phyloP scores from a whole-genome alignment of 2,329 filamentous ascomycete species.

The Colletotrichum acutatum region DNA sequence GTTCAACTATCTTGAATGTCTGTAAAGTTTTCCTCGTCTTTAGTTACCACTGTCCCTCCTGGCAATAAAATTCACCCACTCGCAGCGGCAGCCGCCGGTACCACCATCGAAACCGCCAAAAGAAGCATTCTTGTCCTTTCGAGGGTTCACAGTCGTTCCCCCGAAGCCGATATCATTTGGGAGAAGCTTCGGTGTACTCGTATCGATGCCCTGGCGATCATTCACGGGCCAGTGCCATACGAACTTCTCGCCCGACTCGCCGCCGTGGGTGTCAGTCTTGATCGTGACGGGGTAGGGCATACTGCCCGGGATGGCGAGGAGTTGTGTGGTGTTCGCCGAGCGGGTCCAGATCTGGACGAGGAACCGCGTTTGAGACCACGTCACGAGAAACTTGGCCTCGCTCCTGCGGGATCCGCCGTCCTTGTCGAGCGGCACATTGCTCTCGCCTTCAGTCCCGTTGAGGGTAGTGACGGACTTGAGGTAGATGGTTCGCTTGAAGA shows the following conservation, averaged over 20 bases:
- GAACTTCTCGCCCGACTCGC: slow-evolving; percentile 62
- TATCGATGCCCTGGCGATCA: slow-evolving; percentile 56
- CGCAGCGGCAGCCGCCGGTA: slow-evolving; percentile 70
- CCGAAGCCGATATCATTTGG: slow-evolving; percentile 61
- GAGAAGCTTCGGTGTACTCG: slow-evolving; percentile 56
- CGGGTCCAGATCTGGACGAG: slow-evolving; percentile 75
- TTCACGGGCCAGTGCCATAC: slow-evolving; percentile 65
- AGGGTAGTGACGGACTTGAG: slow-evolving; percentile 68
- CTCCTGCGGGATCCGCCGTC: slow-evolving; percentile 64
- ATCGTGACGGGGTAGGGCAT: slow-evolving; percentile 74
- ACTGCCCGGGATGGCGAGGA: slow-evolving; percentile 62
- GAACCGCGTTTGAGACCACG: slow-evolving; percentile 70
- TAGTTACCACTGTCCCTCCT: slow-evolving; percentile 14
- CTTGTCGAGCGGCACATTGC: slow-evolving; percentile 58
- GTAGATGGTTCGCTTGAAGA: slow-evolving; percentile 90
- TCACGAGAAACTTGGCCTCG: slow-evolving; percentile 66
- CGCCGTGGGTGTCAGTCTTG: slow-evolving; percentile 71
- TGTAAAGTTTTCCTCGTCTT: not conserved
- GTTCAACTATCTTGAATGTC: not conserved
- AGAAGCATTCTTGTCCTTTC: slow-evolving; percentile 53
- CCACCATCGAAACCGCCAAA: slow-evolving; percentile 73
- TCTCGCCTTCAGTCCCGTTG: slow-evolving; percentile 54
- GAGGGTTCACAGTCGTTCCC: slow-evolving; percentile 64
- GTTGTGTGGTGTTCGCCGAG: slow-evolving; percentile 53
- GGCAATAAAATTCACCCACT: slow-evolving; percentile 67